phyloP scores from a whole-genome alignment of 2,329 filamentous ascomycete genomes.

The Fusarium kyushuense region DNA sequence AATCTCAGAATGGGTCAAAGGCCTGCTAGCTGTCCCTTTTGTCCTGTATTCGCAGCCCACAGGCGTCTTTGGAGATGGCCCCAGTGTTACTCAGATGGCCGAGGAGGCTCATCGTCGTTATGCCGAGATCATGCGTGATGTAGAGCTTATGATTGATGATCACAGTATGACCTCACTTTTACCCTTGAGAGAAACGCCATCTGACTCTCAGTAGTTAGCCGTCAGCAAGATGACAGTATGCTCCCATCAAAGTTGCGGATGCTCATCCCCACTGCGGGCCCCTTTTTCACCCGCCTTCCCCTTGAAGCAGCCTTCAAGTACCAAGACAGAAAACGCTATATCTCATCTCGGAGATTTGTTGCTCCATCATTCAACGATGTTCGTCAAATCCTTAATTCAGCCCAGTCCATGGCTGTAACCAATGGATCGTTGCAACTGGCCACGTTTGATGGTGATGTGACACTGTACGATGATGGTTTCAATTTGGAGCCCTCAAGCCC shows the following conservation, averaged over 20 bases:
- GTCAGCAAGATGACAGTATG: conserved; percentile 73
- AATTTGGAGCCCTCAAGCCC: conserved; percentile 81
- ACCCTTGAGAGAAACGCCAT: not conserved
- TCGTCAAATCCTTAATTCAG: conserved; percentile 91
- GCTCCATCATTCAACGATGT: conserved; percentile 98
- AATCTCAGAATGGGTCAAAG: conserved; percentile 94
- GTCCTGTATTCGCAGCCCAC: conserved; percentile 96
- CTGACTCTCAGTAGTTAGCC: conserved; percentile 66
- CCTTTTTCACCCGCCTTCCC: conserved; percentile 89
- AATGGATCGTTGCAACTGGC: conserved; percentile 82
- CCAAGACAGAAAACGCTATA: conserved; percentile 87
- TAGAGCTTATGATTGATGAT: conserved; percentile 91
- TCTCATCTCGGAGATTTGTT: conserved; percentile 91
- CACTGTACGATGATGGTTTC: conserved; percentile 90
- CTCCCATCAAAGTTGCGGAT: conserved; percentile 91
- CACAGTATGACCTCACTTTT: conserved; percentile 71
- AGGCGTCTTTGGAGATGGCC: conserved; percentile 79
- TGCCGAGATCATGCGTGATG: conserved; percentile 93
- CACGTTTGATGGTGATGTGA: conserved; percentile 98
- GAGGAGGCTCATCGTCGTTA: conserved; percentile 87
- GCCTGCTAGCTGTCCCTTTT: conserved; percentile 92
- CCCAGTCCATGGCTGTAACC: conserved; percentile 92
- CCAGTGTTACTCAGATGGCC: conserved; percentile 77
- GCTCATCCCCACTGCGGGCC: conserved; percentile 90
- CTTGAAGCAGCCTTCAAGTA: conserved; percentile 92